Evolutionary conservation across 179 eudicot species (phyloP).

Genomic region (Silene noctiflora): DNA sequence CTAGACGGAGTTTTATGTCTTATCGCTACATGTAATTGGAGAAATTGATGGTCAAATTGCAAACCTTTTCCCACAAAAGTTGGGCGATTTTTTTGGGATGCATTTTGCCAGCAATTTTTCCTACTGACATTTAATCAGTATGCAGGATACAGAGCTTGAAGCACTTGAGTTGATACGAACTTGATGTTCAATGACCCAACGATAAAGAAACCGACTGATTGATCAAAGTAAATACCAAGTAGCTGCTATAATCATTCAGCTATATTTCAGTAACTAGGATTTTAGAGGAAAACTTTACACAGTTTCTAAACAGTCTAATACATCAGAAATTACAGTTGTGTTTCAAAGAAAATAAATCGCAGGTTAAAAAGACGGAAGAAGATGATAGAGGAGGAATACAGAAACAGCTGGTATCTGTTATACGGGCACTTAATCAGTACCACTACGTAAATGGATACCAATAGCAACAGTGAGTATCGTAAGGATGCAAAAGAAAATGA

Average conservation of each 20-base stretch:
- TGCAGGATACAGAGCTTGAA: not conserved
- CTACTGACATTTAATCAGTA: not conserved
- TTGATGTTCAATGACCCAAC: not conserved
- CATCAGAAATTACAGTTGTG: constrained; percentile 16
- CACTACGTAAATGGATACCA: constrained; percentile 60
- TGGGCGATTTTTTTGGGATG: too few species aligned
- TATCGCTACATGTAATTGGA: too few species aligned
- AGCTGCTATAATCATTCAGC: not conserved
- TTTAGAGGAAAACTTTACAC: constrained; percentile 16
- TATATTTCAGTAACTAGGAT: not conserved
- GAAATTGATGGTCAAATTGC: too few species aligned
- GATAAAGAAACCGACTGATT: not conserved
- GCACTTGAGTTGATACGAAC: not conserved
- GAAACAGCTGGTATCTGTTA: too few species aligned
- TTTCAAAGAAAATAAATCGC: not conserved
- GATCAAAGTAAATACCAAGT: not conserved
- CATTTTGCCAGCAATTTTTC: not conserved
- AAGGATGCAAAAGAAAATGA: constrained; percentile 57
- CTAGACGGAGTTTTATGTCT: too few species aligned
- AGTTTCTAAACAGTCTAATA: constrained; percentile 2
- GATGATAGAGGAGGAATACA: too few species aligned
- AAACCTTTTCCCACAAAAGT: too few species aligned
- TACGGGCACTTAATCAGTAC: not conserved
- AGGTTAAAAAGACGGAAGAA: not conserved
- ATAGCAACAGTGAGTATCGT: constrained; percentile 63